Evolutionary conservation across 805 yeast species (phyloP), one percentile per base, ranked within the genome.

Genomic region (Zygoascus tannicola): DNA sequence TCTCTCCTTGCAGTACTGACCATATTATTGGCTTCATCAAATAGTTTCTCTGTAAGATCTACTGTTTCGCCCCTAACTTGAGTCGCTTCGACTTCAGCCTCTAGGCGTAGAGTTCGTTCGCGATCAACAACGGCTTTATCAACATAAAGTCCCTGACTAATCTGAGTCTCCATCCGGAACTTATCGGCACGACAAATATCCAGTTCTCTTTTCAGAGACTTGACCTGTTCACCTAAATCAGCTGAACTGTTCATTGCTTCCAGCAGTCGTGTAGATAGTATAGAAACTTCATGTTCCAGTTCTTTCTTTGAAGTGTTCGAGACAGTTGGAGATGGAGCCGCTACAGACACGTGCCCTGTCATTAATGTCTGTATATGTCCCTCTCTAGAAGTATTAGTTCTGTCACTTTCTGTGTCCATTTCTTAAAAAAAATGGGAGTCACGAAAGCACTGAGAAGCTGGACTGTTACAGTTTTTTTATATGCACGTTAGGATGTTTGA

Each of bases 1-100:
- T 80, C 82, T 43, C 76, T 70, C 47, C 84, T 75, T 0, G 94
- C 95, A 49, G 79, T 76, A 40, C 81, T 76, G 5, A 86, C 96
- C 85, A 85, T 83, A 38, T 72, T 71, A 58, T 85, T 85, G 21
- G 95, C 96, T 58, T 85, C 90, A 49, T 76, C 80, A 58, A 86
- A 86, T 40, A 86, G 65, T 2, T 85, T 76, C 1, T 80, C 86
- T 1, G 87, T 75, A 40, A 86, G 63, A 38, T 85, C 95, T 56
- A 82, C 90, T 38, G 84, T 84, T 58, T 86, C 95, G 19, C 71
- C 75, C 48, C 80, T 73, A 39, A 85, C 62, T 47, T 73, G 70
- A 37, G 72, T 66, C 12, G 75, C 79, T 52, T 80, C 82, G 5
- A 62, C 64, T 48, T 79, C 81, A 0, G 85, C 80, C 3, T 59